These are phyloP conservation scores for Aspergillus floridensis DNA, from an alignment of 2,329 filamentous ascomycete genomes.

Conservation along the genomic window DNA sequence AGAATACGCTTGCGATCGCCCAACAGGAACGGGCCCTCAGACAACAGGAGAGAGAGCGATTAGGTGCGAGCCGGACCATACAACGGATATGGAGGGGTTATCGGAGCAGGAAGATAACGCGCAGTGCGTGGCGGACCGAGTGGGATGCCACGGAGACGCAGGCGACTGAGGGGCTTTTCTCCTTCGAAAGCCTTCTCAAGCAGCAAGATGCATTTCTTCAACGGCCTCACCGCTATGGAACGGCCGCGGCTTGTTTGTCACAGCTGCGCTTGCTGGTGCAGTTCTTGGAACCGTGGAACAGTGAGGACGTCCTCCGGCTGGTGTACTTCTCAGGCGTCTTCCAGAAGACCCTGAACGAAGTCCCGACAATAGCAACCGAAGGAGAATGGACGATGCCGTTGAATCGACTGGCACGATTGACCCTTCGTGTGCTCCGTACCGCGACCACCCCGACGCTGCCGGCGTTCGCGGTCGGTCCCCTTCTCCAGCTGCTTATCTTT, in stretches of 20 bases:
- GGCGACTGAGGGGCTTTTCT: conserved; percentile 30
- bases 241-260: conserved; percentile 41
- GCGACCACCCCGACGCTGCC: conserved; percentile 22
- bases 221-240: conserved; percentile 38
- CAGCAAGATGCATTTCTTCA: conserved; percentile 49
- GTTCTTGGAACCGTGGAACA: conserved; percentile 57
- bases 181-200: conserved; percentile 37
- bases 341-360: conserved; percentile 37
- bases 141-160: conserved; percentile 61
- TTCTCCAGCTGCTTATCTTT: conserved; percentile 37
- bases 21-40: conserved; percentile 80
- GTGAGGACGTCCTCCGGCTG: conserved; percentile 40
- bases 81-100: conserved; percentile 84
- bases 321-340: conserved; percentile 46
- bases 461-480: conserved; percentile 26
- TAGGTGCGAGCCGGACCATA: conserved; percentile 70
- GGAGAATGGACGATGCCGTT: conserved; percentile 43
- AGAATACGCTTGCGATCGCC: conserved; percentile 77
- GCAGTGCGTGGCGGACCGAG: conserved; percentile 55
- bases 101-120: conserved; percentile 58
- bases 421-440: conserved; percentile 34
- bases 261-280: conserved; percentile 67
- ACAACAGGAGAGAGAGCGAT: conserved; percentile 73
- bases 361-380: conserved; percentile 38
- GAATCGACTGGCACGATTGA: conserved; percentile 36